A percentile compares a stretch with the other conserved stretches of the same genome.
Conservation (phyloP, 345 rosid species). For the rapeseed (Brassica napus) region DNA sequence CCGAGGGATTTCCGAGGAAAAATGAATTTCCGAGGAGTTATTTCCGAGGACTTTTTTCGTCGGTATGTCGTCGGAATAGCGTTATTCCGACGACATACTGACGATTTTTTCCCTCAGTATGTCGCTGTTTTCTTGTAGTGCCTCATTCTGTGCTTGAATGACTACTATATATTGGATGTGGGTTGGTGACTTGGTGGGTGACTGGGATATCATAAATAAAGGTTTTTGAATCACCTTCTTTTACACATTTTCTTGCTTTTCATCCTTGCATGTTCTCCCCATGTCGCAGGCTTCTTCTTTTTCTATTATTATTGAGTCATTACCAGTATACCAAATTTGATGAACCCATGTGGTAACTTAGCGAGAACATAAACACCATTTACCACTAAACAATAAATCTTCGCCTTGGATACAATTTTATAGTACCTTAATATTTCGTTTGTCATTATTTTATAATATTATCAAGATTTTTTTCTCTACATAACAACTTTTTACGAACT, state of each 20-base stretch:
- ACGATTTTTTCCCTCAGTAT: too few relatives aligned
- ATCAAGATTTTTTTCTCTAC: background rate
- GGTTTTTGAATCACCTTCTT: background rate
- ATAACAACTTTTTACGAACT: background rate
- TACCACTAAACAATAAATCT: background rate
- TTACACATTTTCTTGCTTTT: conserved; percentile 6
- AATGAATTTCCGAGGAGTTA: too few relatives aligned
- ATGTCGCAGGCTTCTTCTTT: background rate
- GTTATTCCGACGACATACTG: too few relatives aligned
- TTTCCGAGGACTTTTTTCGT: too few relatives aligned
- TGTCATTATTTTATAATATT: background rate
- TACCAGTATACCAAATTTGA: background rate
- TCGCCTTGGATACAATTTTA: background rate
- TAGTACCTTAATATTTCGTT: background rate
- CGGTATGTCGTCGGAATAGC: too few relatives aligned
- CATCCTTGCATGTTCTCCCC: background rate
- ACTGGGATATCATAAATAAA: background rate
- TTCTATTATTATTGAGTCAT: background rate
- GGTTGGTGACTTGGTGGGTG: conserved; percentile 13
- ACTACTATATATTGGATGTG: background rate
- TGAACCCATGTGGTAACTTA: background rate
- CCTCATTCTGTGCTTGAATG: background rate
- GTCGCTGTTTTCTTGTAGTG: too few relatives aligned
- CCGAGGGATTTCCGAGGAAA: too few relatives aligned
- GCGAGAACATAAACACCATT: background rate